A percentile compares a stretch with the other conserved stretches of the same genome.
phyloP scores from a whole-genome alignment of 768 basidiomycete species.

The Neoboletus subvelutipes region DNA sequence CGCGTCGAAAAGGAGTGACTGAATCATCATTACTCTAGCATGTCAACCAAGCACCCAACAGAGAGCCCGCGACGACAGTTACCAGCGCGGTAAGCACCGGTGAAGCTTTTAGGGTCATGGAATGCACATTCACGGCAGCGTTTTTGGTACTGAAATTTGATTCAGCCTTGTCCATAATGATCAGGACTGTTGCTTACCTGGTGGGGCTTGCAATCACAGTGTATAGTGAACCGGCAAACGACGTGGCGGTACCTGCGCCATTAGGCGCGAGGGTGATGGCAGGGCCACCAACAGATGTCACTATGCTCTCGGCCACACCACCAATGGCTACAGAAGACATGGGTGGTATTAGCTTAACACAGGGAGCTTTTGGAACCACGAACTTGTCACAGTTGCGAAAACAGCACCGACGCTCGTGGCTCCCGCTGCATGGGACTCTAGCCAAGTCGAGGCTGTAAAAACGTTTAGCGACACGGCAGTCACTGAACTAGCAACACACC shows the following conservation, averaged over 20 bases:
- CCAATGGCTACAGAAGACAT: slow-evolving; percentile 43
- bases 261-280: slow-evolving; percentile 58
- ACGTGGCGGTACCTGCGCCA: slow-evolving; percentile 42
- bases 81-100: slow-evolving; percentile 31
- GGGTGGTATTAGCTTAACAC: neutral
- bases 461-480: neutral
- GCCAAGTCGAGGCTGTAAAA: slow-evolving; percentile 19
- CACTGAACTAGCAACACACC: slow-evolving; percentile 1
- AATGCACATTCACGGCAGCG: slow-evolving; percentile 14
- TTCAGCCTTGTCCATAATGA: neutral
- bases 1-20: neutral
- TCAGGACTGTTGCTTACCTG: slow-evolving; percentile 6
- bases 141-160: slow-evolving; percentile 14
- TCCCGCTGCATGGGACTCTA: slow-evolving; percentile 4
- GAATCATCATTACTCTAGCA: slow-evolving; percentile 20
- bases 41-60: slow-evolving; percentile 42
- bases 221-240: slow-evolving; percentile 53
- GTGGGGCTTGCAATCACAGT: slow-evolving; percentile 39
- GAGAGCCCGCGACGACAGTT: slow-evolving; percentile 31
- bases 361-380: slow-evolving; percentile 4
- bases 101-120: slow-evolving; percentile 16
- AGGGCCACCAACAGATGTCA: slow-evolving; percentile 57
- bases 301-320: slow-evolving; percentile 39
- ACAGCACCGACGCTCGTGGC: neutral
- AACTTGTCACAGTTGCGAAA: slow-evolving; percentile 27